phyloP scores from a whole-genome alignment of 2,329 filamentous ascomycete genomes.

The Claviceps quebecensis region DNA sequence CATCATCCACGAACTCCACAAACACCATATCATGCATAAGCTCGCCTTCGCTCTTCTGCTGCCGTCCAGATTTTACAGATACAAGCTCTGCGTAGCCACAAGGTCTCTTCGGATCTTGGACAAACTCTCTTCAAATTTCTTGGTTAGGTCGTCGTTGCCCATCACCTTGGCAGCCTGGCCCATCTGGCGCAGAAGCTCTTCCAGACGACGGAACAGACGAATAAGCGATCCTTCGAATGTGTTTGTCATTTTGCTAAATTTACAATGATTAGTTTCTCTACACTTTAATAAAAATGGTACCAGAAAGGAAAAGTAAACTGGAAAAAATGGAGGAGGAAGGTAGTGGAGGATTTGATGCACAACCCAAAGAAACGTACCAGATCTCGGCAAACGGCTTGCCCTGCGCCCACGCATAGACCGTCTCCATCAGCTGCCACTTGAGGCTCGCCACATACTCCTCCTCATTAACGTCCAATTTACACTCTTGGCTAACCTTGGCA shows the following conservation, averaged over 20 bases:
- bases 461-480: constrained; percentile 86
- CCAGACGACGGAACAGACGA: constrained; percentile 84
- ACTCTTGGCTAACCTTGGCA: constrained; percentile 88
- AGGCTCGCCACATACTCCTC: constrained; percentile 83
- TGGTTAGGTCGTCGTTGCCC: constrained; percentile 86
- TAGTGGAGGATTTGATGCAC: too few relatives aligned
- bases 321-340: neutral
- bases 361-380: constrained; percentile 50
- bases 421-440: constrained; percentile 95
- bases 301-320: neutral
- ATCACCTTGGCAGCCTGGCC: constrained; percentile 93
- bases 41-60: too few relatives aligned
- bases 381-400: constrained; percentile 85
- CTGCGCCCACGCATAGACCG: constrained; percentile 82
- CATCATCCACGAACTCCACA: constrained; percentile 1
- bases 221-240: constrained; percentile 95
- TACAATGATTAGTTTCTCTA: neutral
- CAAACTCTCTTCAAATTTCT: constrained; percentile 80
- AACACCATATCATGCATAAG: neutral
- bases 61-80: constrained; percentile 44
- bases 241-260: constrained; percentile 86
- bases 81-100: constrained; percentile 86
- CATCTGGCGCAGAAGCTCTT: constrained; percentile 90
- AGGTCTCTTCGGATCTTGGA: constrained; percentile 83
- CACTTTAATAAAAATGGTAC: too few relatives aligned